Evolutionary conservation across 257 asterid species (phyloP), one percentile per base, ranked within the genome.

Genomic region (Schizonepeta tenuifolia): DNA sequence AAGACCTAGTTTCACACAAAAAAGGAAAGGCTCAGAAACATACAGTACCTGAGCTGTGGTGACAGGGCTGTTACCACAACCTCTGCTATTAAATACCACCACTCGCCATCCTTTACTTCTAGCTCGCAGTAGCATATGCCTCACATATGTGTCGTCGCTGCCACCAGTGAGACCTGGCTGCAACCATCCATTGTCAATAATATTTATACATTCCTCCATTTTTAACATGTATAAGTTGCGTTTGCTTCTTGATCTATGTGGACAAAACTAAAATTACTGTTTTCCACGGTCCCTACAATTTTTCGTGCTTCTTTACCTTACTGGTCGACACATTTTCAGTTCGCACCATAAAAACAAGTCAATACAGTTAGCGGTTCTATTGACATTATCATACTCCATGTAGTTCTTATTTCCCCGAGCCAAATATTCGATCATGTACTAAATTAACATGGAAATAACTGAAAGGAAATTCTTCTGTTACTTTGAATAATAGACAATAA

Each of bases 131-230:
- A 89, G 80, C 97, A 88, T 91, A 87, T 91, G 97, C 85, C 97
- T 88, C 43, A 94, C 97, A 9, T 94, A 94, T 0, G 93, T 67
- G 70, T 91, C 97, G 17, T 62, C 80, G 43, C 99, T 94, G 49
- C 99, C 99, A 69, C 99, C 99, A n/a, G 97, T 91, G 53, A 94
- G 74, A 77, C 99, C 99, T 74, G 99, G 99, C 97, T 93, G 97
- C 82, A 86, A 79, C 66, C 69, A 64, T n/a, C 17, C 71, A 70
- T 69, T 12, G 51, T 69, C 61, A 77, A 36, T 60, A 54, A 54
- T 35, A 71, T 5, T 18, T 14, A 55, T 44, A 70, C 59, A 28
- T 63, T 46, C 28, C 58, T 56, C 64, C n/a, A 43, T 8, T 18
- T 18, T 13, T 46, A 24, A 53, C 17, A 20, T n/a, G n/a, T 26